phyloP scores from a whole-genome alignment of 306 rosid species.

The Trichosanthes truncata region DNA sequence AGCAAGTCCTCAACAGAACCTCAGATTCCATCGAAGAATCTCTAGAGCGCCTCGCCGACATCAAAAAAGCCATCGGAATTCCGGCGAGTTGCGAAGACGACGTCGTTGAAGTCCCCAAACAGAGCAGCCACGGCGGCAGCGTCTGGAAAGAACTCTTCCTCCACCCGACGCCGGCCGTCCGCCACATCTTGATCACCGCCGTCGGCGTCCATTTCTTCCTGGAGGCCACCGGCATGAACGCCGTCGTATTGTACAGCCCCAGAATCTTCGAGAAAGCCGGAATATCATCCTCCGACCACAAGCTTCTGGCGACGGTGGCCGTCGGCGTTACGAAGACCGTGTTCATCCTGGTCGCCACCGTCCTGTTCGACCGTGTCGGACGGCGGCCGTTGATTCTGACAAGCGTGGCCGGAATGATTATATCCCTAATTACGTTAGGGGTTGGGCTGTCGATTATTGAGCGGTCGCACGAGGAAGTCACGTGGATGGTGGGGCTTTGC shows the following conservation, averaged over 20 bases:
- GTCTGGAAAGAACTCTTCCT: constrained; percentile 71
- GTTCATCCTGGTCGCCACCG: constrained; percentile 63
- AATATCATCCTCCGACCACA: neutral
- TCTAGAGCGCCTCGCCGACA: constrained; percentile 37
- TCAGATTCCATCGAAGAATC: constrained; percentile 64
- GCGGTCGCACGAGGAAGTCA: neutral
- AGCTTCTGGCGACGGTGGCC: constrained; percentile 57
- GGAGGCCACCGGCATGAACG: constrained; percentile 56
- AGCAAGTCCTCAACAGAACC: constrained; percentile 42
- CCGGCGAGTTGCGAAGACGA: constrained; percentile 50
- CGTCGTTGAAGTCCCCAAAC: constrained; percentile 27
- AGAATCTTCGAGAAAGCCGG: constrained; percentile 60
- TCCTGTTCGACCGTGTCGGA: constrained; percentile 43
- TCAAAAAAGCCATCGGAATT: constrained; percentile 58
- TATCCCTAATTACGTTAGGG: constrained; percentile 32
- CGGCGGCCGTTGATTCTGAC: constrained; percentile 55
- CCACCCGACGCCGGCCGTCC: constrained; percentile 52
- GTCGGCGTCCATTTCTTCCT: constrained; percentile 67
- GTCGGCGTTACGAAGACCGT: constrained; percentile 50
- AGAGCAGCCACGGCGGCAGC: constrained; percentile 30
- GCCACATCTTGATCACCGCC: constrained; percentile 45
- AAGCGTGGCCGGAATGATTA: constrained; percentile 50
- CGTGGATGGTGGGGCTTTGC: constrained; percentile 53
- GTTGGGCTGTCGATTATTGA: constrained; percentile 32
- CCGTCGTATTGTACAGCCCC: constrained; percentile 71